Base-by-base conservation (phyloP, 1,284 basidiomycete genomes). In the Heliocybe sulcata region DNA sequence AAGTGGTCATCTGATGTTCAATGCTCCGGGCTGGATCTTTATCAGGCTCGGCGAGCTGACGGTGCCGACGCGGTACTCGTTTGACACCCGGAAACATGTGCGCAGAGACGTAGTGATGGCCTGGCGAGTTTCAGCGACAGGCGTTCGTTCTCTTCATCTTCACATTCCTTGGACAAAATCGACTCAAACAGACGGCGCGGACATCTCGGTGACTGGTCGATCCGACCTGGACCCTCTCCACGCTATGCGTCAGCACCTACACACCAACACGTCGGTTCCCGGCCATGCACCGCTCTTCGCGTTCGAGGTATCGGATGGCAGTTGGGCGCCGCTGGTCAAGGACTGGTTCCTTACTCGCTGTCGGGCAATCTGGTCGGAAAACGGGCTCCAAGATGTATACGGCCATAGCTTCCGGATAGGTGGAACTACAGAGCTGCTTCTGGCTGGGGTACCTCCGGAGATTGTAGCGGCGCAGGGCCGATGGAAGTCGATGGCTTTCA, bases 391-490 rank as follows among this genome's bases (percentile, higher is more conserved):
- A 2, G 6, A 25, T 10, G 55, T 66, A 3, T 50, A 55, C 0
- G 64, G 66, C 2, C 67, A 69, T 50, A 63, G 60, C 20, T 69
- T 69, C 57, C 54, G 64, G 3, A 68, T 68, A 25, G 65, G 68
- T 0, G 67, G 66, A 0, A 65, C 65, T 0, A 63, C 63, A 0
- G 63, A 65, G 33, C 56, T 68, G 2, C 57, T 69, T 0, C 29
- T 63, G 0, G 55, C 55, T 0, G 66, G 68, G 2, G 64, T 67
- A 1, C 56, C 60, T 0, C 61, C 61, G 2, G 59, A 69, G 2
- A 35, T 66, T 0, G 66, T 70, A 0, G 62, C 64, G 10, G 57
- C 57, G 1, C 52, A 57, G 25, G 66, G 66, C 0, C 55, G 64
- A 1, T 70, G 69, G 69, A 60, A 55, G 2, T 69, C 67, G 1